Base-by-base conservation (phyloP, 805 yeast species). In the Sugiyamaella marilandica region DNA sequence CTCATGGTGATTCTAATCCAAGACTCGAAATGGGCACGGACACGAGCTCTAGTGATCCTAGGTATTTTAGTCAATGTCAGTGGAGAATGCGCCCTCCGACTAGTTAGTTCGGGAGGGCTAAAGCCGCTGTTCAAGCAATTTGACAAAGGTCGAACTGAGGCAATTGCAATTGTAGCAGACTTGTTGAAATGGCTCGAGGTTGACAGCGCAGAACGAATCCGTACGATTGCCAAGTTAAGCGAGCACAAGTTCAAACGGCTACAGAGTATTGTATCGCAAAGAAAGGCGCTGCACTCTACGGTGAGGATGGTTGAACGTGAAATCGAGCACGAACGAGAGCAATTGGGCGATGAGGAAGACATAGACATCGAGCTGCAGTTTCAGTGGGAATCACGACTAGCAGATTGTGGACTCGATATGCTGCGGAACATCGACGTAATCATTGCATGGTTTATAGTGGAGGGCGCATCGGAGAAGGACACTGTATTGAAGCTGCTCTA, bases 121-220 rank as follows among this genome's bases (percentile, higher is more conserved):
- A 44, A 50, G 39, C 47, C 47, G 19, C 18, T 59, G 16, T 59
- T 58, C 47, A 49, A 45, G 34, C 21, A 1, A 3, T 45, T 50
- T n/a, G 45, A 39, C 18, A 51, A 31, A 29, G 31, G 41, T 24
- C 11, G 26, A 13, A 36, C n/a, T 10, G 37, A 18, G 7, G 29
- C n/a, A 24, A n/a, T 56, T 11, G 26, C 51, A 8, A 49, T 56
- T n/a, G 32, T 56, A 10, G 34, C 52, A 8, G 24, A 32, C 11
- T 33, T 57, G 24, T 35, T 57, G 41, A 31, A 49, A 24, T 52
- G 57, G 57, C 55, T 56, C 24, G 55, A 50, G 18, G 11, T 56
- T 13, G 61, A 48, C 10, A 52, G 52, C 14, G 41, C 48, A 21
- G 53, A 31, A 26, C 50, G 56, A 11, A 53, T 53, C 14, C 39